These are phyloP conservation scores for Pichia occidentalis DNA, from an alignment of 805 yeast genomes.

Conservation along the genomic window DNA sequence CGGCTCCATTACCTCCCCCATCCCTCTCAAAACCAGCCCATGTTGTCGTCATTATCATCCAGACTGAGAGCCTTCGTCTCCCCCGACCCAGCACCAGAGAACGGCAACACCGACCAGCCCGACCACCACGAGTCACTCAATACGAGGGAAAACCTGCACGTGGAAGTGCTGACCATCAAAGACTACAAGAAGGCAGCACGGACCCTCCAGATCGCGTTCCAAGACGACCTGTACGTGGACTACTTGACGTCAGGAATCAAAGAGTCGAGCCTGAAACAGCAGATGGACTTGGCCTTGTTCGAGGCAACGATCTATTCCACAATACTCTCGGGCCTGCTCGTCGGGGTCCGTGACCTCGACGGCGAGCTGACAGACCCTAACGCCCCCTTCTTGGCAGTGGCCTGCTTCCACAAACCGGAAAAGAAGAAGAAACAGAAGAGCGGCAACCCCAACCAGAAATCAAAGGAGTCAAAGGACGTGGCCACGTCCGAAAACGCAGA, in stretches of 20 bases:
- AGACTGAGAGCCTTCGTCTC: slow-evolving; percentile 3
- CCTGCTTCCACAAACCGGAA: slow-evolving; percentile 39
- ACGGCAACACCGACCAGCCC: too few species aligned
- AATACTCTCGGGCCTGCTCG: slow-evolving; percentile 43
- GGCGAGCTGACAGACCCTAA: slow-evolving; percentile 35
- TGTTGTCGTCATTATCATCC: not conserved
- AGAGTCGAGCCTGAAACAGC: slow-evolving; percentile 31
- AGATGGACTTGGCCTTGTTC: slow-evolving; percentile 43
- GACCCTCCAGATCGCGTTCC: slow-evolving; percentile 47
- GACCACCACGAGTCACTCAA: slow-evolving; percentile 2
- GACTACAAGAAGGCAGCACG: slow-evolving; percentile 52
- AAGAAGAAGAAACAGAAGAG: slow-evolving; percentile 6
- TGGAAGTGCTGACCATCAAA: slow-evolving; percentile 29
- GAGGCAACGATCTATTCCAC: slow-evolving; percentile 49
- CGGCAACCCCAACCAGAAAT: not conserved
- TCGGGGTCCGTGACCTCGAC: slow-evolving; percentile 43
- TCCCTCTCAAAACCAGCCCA: slow-evolving; percentile 1
- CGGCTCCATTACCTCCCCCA: slow-evolving; percentile 6
- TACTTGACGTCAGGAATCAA: slow-evolving; percentile 40
- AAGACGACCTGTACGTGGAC: slow-evolving; percentile 47
- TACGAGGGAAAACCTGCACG: slow-evolving; percentile 14
- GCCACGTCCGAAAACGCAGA: too few species aligned
- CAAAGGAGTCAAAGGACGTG: not conserved
- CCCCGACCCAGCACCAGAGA: too few species aligned
- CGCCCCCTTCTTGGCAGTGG: slow-evolving; percentile 47